Evolutionary conservation across 2,329 filamentous ascomycete species (phyloP), one percentile per base, ranked within the genome.

Genomic region (Colletotrichum higginsianum): DNA sequence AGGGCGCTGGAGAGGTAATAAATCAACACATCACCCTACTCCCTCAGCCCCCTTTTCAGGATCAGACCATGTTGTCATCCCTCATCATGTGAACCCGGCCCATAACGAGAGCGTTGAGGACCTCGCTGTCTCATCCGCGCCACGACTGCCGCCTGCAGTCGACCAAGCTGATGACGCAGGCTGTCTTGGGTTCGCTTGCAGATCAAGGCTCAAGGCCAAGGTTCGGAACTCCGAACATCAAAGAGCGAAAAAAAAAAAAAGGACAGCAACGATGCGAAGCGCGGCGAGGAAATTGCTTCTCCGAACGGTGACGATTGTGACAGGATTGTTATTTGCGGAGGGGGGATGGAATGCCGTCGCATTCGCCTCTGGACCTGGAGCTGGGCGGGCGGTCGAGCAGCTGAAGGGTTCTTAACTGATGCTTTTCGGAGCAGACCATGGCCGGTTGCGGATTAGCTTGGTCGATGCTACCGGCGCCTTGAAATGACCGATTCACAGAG

Each of bases 111-210:
- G 18, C 53, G 53, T 56, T 23, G 18, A 35, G 30, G 7, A 15
- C 53, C n/a, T 15, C 11, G 18, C 30, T 56, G 52, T 56, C 52
- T 56, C 52, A 56, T 2, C 30, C 7, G 53, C n/a, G 53, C 53
- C 53, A 40, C 6, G 53, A 56, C 53, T 38, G 26, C 26, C 26
- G 26, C 26, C 26, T 11, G 8, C 26, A 23, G 35, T 21, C 30
- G 18, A 16, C 53, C 26, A 26, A 21, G 35, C 53, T 23, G 18
- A 56, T 56, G 53, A 56, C 53, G 53, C 53, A 56, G 26, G 30
- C 53, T 56, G 53, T 56, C 53, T 56, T 56, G 26, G 53, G 53
- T 38, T 40, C 35, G 53, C 53, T 23, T 23, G 53, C 53, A 40
- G 53, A 56, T 56, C 53, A 15, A 26, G 26, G 26, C 26, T 26